Base-by-base conservation (phyloP, 225 moss, liverwort and hornwort species). In the Sphagnum contortum region DNA sequence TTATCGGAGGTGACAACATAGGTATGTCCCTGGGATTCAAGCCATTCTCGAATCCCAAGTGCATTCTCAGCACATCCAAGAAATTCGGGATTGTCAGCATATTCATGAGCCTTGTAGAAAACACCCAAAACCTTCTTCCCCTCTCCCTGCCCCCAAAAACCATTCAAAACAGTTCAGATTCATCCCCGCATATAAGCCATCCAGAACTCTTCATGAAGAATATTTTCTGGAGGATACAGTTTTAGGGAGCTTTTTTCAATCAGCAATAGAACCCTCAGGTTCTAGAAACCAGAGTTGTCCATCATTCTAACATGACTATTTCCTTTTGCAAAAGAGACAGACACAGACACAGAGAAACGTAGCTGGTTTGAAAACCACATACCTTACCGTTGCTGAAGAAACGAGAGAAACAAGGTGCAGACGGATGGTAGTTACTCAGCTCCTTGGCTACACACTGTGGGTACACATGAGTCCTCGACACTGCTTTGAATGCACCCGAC, bases 1-100 rank as follows among this genome's bases (percentile, higher is more conserved):
- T 84, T 84, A 75, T 84, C 84, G 55, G 84, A 84, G 64, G 84
- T 84, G 64, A 84, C 84, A 61, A 84, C 75, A 59, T 81, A 84
- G 8, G 75, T 78, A 73, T 84, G 84, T 55, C 84, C 84, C 61
- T 80, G 71, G 64, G 84, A 81, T 65, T 84, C 84, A 64, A 84
- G 49, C 84, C 84, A 84, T 61, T 84, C 80, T 11, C 84, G 84
- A 56, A 84, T 77, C 4, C 78, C 84, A 51, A 84, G 64, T 0
- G 77, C 84, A 50, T 84, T 84, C 60, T 84, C 84, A 12, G 2
- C 84, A 45, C 84, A 84, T 12, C 77, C 84, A 9, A 84, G 71
- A 71, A 84, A 84, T 56, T 73, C 67, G 6, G 84, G 81, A 56
- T 84, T 81, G 66, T 73, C 73, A 53, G 84, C 75, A 61, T 76